Evolutionary conservation across 768 basidiomycete species (phyloP).

Genomic region (Tylopilus vinaceipallidus): DNA sequence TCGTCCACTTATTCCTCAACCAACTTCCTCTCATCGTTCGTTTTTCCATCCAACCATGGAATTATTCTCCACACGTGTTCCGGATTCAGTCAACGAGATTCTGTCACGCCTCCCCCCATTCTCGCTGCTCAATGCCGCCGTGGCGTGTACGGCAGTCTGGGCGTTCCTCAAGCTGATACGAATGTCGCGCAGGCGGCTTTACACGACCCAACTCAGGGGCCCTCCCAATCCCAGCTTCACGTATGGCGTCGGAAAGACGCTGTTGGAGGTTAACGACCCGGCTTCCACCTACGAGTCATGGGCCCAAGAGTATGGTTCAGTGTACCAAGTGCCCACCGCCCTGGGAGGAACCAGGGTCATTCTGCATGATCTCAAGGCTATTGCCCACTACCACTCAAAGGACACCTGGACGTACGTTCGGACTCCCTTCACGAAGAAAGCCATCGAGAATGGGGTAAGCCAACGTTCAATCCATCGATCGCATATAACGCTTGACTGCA

Average conservation of each 20-base stretch:
- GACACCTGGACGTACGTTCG: conserved; percentile 38
- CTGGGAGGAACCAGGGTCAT: conserved; percentile 14
- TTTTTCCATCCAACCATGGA: too few relatives aligned
- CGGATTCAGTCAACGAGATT: too few relatives aligned
- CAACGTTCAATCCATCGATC: background rate
- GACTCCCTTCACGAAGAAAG: conserved; percentile 31
- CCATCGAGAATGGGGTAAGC: conserved; percentile 29
- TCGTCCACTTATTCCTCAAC: too few relatives aligned
- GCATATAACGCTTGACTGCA: too few relatives aligned
- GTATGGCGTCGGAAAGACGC: conserved; percentile 13
- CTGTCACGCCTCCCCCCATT: background rate
- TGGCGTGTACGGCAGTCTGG: conserved; percentile 1
- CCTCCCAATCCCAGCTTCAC: conserved; percentile 16
- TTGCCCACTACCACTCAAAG: conserved; percentile 10
- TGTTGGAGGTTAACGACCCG: conserved; percentile 3
- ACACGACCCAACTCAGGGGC: conserved; percentile 15
- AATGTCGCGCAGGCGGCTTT: conserved; percentile 1
- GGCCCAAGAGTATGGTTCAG: conserved; percentile 18
- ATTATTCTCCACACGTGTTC: too few relatives aligned
- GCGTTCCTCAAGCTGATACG: conserved; percentile 2
- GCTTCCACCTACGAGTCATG: conserved; percentile 17
- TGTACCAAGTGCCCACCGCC: conserved; percentile 11
- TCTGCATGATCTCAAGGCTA: conserved; percentile 42
- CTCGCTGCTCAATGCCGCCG: background rate
- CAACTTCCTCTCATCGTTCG: too few relatives aligned